These are phyloP conservation scores for Nicotiana rustica DNA, from an alignment of 305 asterid species.

Conservation along the genomic window DNA sequence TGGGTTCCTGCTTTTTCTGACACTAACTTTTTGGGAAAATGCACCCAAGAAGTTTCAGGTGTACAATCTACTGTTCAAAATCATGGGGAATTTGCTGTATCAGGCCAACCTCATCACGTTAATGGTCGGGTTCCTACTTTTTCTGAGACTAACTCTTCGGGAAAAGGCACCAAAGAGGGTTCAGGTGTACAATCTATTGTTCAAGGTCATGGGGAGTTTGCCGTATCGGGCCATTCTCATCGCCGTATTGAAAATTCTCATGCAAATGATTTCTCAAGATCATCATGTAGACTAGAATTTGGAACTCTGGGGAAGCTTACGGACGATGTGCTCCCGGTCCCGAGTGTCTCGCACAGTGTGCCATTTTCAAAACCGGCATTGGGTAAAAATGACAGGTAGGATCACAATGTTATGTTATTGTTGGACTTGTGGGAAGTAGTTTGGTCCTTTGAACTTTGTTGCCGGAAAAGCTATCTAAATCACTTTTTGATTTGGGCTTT, in stretches of 20 bases:
- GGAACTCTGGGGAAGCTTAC: conserved; percentile 76
- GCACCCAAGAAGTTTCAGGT: too few relatives aligned
- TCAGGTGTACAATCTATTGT: too few relatives aligned
- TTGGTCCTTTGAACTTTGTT: neutral
- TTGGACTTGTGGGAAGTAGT: neutral
- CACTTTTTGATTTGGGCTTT: conserved; percentile 36
- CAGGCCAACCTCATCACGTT: conserved; percentile 34
- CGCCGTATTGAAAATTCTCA: conserved; percentile 41
- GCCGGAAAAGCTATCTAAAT: conserved; percentile 12
- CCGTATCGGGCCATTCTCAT: conserved; percentile 45
- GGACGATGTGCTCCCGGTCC: conserved; percentile 27
- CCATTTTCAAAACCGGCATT: conserved; percentile 37
- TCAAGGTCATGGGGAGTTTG: conserved; percentile 32
- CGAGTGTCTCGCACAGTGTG: conserved; percentile 30
- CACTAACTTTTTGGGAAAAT: too few relatives aligned
- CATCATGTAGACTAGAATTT: conserved; percentile 54
- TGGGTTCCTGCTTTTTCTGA: too few relatives aligned
- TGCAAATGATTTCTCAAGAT: conserved; percentile 39
- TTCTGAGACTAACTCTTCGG: too few relatives aligned
- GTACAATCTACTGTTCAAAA: too few relatives aligned
- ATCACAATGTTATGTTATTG: neutral
- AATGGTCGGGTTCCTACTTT: conserved; percentile 32
- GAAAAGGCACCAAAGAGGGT: too few relatives aligned
- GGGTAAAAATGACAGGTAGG: conserved; percentile 55
- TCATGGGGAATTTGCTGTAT: conserved; percentile 36